Base-by-base conservation (phyloP, 1,139 yeast species). In the Komagataea norvegica region DNA sequence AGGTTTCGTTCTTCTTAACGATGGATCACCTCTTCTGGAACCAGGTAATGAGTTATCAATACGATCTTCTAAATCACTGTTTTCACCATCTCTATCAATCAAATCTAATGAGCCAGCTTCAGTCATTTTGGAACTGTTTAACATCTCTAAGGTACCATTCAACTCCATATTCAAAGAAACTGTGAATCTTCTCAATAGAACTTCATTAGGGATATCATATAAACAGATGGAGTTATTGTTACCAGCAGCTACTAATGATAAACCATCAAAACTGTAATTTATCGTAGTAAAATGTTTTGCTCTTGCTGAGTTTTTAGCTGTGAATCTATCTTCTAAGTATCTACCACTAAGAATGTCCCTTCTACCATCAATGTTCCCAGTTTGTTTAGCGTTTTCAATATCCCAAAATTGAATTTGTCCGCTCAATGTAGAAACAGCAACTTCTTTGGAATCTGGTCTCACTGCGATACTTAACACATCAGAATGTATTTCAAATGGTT, bases 301-400 rank as follows among this genome's bases (percentile, higher is more conserved):
- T 51, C 97, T 72, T 23, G 86, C 79, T 2, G 96, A 78, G 56
- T 86, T 88, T 41, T 79, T 74, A 18, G 95, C 73, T 2, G 82
- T 70, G 55, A 91, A 89, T 44, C 94, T 68, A 62, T 93, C 98
- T 45, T 79, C 82, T 32, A 77, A 54, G 54, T 82, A 77, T 59
- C 99, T 72, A 8, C 99, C 99, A n/a, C 83, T 80, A 13, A 87
- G 61, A 17, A 91, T 81, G 59, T 91, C 98, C 47, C 75, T 79
- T 50, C 81, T 77, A 34, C 94, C 93, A 58, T 93, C 98, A 42
- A 91, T 80, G 42, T 79, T 72, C 44, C 89, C 93, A 11, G 76
- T 68, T 60, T 89, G 96, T 46, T 77, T 79, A 10, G 89, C 95
- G 38, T 72, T 72, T 51, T 81, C 93, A 33, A 88, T 74, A 55